Conservation (phyloP, 768 basidiomycete genomes). For the Tricholoma flavovirens region DNA sequence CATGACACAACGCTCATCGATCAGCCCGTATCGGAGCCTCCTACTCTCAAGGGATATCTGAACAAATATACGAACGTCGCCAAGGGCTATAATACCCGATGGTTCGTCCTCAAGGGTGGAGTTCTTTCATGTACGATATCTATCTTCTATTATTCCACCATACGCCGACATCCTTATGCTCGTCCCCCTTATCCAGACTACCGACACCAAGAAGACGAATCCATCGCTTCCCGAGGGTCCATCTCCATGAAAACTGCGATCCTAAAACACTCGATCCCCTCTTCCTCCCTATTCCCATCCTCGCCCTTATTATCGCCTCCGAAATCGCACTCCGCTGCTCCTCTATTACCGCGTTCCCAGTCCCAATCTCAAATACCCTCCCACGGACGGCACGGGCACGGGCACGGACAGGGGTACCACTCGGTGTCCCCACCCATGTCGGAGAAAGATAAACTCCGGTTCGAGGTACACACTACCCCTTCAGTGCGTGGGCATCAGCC, state of each 20-base stretch:
- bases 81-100: slow-evolving; percentile 81
- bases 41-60: slow-evolving; percentile 67
- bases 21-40: slow-evolving; percentile 42
- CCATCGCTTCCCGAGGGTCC: slow-evolving; percentile 76
- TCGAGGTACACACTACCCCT: slow-evolving; percentile 72
- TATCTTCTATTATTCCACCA: slow-evolving; percentile 8
- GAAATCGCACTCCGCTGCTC: background rate
- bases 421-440: background rate
- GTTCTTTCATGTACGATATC: slow-evolving; percentile 66
- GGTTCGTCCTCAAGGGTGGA: slow-evolving; percentile 89
- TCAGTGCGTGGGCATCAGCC: slow-evolving; percentile 38
- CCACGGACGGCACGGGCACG: background rate
- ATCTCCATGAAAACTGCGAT: slow-evolving; percentile 81
- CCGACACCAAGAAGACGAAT: slow-evolving; percentile 86
- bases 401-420: background rate
- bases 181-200: slow-evolving; percentile 52
- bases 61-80: slow-evolving; percentile 94
- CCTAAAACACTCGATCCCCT: slow-evolving; percentile 43
- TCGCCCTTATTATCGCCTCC: background rate
- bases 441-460: slow-evolving; percentile 54
- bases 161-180: background rate
- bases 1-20: slow-evolving; percentile 70
- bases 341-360: background rate
- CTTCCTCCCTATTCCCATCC: background rate
- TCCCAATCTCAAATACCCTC: background rate